Conservation (phyloP, 306 rosid genomes). For the Lablab purpureus region DNA sequence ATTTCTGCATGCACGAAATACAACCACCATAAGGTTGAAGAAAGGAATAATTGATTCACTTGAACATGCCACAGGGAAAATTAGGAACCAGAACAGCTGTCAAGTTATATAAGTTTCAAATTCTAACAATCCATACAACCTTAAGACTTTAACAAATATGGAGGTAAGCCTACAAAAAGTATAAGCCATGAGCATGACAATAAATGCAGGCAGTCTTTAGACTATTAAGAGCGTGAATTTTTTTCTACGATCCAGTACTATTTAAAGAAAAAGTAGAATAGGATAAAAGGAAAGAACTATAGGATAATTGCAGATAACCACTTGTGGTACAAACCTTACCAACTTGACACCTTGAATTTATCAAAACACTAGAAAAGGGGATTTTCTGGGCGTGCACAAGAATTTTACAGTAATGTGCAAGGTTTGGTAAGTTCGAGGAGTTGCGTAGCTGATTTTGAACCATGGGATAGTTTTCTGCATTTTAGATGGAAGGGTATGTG, state of each 20-base stretch:
- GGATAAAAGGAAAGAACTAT: background rate
- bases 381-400: background rate
- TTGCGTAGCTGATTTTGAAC: background rate
- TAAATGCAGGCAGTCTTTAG: constrained; percentile 5
- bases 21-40: constrained; percentile 44
- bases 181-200: constrained; percentile 19
- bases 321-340: background rate
- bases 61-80: constrained; percentile 22
- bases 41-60: constrained; percentile 29
- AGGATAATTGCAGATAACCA: background rate
- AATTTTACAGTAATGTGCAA: constrained; percentile 2
- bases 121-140: constrained; percentile 19
- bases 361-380: background rate
- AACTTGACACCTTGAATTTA: background rate
- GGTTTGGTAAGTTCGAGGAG: constrained; percentile 3
- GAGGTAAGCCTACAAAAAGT: constrained; percentile 18
- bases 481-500: background rate
- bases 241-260: background rate
- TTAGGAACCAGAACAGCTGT: constrained; percentile 19
- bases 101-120: constrained; percentile 6
- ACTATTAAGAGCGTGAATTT: background rate
- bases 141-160: constrained; percentile 27
- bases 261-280: background rate
- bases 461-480: background rate
- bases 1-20: constrained; percentile 66